These are phyloP conservation scores for Larix kaempferi DNA, from an alignment of 75 land plant species.

Conservation along the genomic window DNA sequence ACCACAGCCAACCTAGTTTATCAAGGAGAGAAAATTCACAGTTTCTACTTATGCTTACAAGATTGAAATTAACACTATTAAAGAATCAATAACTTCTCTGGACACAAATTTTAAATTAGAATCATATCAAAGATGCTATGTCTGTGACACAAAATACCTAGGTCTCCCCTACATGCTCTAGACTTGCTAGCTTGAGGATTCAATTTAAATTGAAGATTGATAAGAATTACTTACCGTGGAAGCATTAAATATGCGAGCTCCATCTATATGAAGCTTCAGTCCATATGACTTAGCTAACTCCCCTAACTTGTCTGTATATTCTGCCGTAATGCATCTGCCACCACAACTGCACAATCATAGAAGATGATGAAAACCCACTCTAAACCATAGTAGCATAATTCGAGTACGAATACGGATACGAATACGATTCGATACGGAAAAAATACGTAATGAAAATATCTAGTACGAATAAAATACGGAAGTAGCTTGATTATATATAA, in stretches of 20 bases:
- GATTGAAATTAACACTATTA: slow-evolving; percentile 1
- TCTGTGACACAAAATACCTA: background rate
- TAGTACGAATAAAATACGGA: no score
- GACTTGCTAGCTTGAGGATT: background rate
- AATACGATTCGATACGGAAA: no score
- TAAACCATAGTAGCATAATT: no score
- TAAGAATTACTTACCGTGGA: slow-evolving; percentile 81
- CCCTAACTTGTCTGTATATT: slow-evolving; percentile 82
- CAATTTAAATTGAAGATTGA: slow-evolving; percentile 13
- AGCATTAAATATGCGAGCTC: slow-evolving; percentile 98
- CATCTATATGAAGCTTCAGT: slow-evolving; percentile 91
- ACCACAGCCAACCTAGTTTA: background rate
- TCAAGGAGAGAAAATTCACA: background rate
- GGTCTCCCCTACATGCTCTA: background rate
- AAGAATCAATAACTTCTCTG: background rate
- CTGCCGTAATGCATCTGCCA: slow-evolving; percentile 71
- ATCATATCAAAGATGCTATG: no score
- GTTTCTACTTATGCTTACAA: background rate
- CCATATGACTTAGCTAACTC: slow-evolving; percentile 80
- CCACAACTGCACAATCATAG: slow-evolving; percentile 41
- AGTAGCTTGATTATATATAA: no score
- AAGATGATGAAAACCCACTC: no score
- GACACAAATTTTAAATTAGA: background rate
- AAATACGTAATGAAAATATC: no score
- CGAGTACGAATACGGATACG: no score